Percentiles rank a stretch among this genome's conserved stretches.
Evolutionary conservation across 1,284 basidiomycete genomes (phyloP).

Genomic region (Baeospora myosura): DNA sequence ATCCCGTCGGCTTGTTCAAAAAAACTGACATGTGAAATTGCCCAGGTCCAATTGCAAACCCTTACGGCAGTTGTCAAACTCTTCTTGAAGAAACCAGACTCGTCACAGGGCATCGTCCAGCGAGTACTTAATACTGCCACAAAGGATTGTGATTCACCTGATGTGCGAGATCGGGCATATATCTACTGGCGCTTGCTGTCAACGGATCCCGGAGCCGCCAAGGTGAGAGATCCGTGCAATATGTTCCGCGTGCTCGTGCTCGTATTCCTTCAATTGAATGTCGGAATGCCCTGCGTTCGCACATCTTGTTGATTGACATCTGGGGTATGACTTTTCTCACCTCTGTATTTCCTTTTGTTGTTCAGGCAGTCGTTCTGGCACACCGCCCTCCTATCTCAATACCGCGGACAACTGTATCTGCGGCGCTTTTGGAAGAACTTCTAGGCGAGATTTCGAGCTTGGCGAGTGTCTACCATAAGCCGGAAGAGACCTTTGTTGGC

Average conservation of each 20-base stretch:
- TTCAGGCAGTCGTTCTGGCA: slow-evolving; percentile 84
- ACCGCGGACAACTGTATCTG: slow-evolving; percentile 83
- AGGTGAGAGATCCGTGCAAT: too few relatives aligned
- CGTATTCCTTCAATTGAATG: too few relatives aligned
- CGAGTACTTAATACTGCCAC: slow-evolving; percentile 89
- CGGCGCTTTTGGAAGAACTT: slow-evolving; percentile 89
- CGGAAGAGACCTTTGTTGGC: slow-evolving; percentile 86
- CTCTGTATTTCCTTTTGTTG: slow-evolving; percentile 2
- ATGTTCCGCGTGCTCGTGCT: too few relatives aligned
- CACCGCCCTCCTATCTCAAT: slow-evolving; percentile 90
- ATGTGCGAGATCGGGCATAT: slow-evolving; percentile 93
- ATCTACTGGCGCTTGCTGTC: slow-evolving; percentile 95
- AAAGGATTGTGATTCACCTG: slow-evolving; percentile 94
- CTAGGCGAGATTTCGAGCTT: slow-evolving; percentile 81
- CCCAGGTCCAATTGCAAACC: slow-evolving; percentile 87
- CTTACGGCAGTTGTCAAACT: slow-evolving; percentile 95
- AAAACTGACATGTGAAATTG: not conserved
- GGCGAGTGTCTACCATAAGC: slow-evolving; percentile 94
- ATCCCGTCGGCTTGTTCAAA: slow-evolving; percentile 1
- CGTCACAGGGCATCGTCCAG: slow-evolving; percentile 86
- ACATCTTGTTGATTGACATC: too few relatives aligned
- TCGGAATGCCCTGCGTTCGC: too few relatives aligned
- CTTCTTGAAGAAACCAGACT: slow-evolving; percentile 91
- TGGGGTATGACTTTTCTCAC: slow-evolving; percentile 4
- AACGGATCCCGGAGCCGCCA: slow-evolving; percentile 89